Conservation (phyloP, 2,329 filamentous ascomycete genomes). For the Nothophoma quercina region DNA sequence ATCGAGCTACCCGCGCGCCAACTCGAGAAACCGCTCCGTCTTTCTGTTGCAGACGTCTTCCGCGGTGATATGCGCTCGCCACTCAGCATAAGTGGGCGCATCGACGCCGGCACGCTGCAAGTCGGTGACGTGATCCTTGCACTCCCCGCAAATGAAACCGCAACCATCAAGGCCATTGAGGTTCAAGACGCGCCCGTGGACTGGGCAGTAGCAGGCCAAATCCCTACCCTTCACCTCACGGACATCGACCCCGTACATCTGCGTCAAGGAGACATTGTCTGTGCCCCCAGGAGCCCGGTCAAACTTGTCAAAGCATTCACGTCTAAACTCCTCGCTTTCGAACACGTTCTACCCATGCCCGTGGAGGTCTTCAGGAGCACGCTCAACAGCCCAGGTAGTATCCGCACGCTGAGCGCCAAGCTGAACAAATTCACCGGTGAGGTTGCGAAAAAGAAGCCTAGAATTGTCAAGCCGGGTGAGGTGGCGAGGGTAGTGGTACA, state of each 20-base stretch:
- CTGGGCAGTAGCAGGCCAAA: constrained; percentile 94
- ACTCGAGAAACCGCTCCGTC: constrained; percentile 79
- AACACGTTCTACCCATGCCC: constrained; percentile 85
- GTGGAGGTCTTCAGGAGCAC: constrained; percentile 89
- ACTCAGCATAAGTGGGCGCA: constrained; percentile 82
- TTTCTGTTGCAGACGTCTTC: constrained; percentile 90
- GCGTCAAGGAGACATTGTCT: constrained; percentile 82
- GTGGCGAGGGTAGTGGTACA: constrained; percentile 81
- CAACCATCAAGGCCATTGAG: constrained; percentile 81
- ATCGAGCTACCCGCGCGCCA: constrained; percentile 76
- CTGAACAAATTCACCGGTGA: constrained; percentile 81
- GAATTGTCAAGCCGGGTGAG: constrained; percentile 79
- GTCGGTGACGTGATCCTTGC: constrained; percentile 80
- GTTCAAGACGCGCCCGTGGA: constrained; percentile 76
- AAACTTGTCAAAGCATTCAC: constrained; percentile 76
- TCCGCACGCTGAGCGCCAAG: constrained; percentile 74
- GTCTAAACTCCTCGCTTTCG: constrained; percentile 86
- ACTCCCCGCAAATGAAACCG: constrained; percentile 82
- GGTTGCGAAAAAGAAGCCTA: constrained; percentile 82
- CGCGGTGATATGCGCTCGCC: constrained; percentile 80
- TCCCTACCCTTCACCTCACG: constrained; percentile 80
- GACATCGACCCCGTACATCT: constrained; percentile 88
- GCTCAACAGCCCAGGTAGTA: constrained; percentile 77
- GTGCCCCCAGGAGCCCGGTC: constrained; percentile 72
- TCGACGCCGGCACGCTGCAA: constrained; percentile 85